Conservation (phyloP, 2,329 filamentous ascomycete species). For the Colletotrichum sp. region DNA sequence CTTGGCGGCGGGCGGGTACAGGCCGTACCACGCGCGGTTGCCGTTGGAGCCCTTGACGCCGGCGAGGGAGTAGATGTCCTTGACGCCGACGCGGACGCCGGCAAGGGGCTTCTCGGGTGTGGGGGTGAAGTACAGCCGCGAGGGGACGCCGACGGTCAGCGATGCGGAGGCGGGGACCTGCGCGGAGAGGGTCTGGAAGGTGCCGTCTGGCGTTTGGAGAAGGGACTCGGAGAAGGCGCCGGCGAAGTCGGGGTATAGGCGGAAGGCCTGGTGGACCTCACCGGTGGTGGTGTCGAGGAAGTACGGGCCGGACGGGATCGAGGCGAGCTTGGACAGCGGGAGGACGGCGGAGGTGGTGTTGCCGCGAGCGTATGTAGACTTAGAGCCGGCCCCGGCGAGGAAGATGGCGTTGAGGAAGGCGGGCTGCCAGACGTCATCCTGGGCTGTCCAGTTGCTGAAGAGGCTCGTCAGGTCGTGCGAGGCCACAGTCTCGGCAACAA, state of each 20-base stretch:
- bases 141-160: slow-evolving; percentile 56
- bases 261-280: slow-evolving; percentile 35
- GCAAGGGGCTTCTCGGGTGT: slow-evolving; percentile 60
- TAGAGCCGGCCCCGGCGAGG: slow-evolving; percentile 14
- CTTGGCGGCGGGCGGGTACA: slow-evolving; percentile 51
- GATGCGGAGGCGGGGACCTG: slow-evolving; percentile 30
- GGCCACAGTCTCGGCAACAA: slow-evolving; percentile 29
- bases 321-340: slow-evolving; percentile 16
- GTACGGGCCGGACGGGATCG: slow-evolving; percentile 38
- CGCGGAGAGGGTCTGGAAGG: slow-evolving; percentile 37
- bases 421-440: slow-evolving; percentile 31
- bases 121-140: slow-evolving; percentile 61
- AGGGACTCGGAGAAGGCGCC: slow-evolving; percentile 35
- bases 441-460: slow-evolving; percentile 33
- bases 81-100: slow-evolving; percentile 65
- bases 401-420: slow-evolving; percentile 27
- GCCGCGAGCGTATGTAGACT: slow-evolving; percentile 7
- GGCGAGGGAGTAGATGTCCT: slow-evolving; percentile 64
- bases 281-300: slow-evolving; percentile 37
- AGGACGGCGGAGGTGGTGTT: slow-evolving; percentile 23
- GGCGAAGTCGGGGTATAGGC: slow-evolving; percentile 39
- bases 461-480: slow-evolving; percentile 25
- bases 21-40: slow-evolving; percentile 60
- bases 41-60: slow-evolving; percentile 60
- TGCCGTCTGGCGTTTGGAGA: slow-evolving; percentile 32